Conservation (phyloP, 352 stramenopile genomes). For the Albugo candida region DNA sequence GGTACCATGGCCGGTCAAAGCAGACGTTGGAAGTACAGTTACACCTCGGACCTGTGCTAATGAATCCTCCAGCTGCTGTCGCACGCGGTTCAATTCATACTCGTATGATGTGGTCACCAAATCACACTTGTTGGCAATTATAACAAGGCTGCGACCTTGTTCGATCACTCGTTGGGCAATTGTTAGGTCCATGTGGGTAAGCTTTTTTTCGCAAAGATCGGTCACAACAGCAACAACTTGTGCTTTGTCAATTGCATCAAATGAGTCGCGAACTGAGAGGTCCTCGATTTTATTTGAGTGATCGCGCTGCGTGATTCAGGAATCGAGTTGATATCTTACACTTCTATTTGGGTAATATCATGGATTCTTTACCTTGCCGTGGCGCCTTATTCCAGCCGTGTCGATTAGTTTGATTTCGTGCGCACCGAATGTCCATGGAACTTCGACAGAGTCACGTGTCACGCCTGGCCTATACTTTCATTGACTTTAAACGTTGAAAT, state of each 20-base stretch:
- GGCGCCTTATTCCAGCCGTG: conserved; percentile 60
- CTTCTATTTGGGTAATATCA: too few species aligned
- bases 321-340: neutral
- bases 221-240: conserved; percentile 68
- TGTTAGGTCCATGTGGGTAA: conserved; percentile 74
- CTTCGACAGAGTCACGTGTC: conserved; percentile 64
- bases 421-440: conserved; percentile 53
- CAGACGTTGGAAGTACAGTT: conserved; percentile 58
- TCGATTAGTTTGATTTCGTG: conserved; percentile 63
- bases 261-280: conserved; percentile 59
- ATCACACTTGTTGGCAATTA: conserved; percentile 67
- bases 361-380: conserved; percentile 29
- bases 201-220: conserved; percentile 61
- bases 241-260: conserved; percentile 58
- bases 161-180: conserved; percentile 68
- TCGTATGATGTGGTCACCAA: conserved; percentile 22
- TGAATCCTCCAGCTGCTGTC: conserved; percentile 45
- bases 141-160: conserved; percentile 47
- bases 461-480: conserved; percentile 31
- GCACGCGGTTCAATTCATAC: conserved; percentile 39
- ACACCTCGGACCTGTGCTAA: conserved; percentile 59
- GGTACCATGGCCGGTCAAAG: conserved; percentile 49
- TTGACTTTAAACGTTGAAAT: too few species aligned
- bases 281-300: conserved; percentile 72
- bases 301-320: conserved; percentile 16